Conservation (phyloP, 257 asterid genomes). For the Gynochthodes officinalis region DNA sequence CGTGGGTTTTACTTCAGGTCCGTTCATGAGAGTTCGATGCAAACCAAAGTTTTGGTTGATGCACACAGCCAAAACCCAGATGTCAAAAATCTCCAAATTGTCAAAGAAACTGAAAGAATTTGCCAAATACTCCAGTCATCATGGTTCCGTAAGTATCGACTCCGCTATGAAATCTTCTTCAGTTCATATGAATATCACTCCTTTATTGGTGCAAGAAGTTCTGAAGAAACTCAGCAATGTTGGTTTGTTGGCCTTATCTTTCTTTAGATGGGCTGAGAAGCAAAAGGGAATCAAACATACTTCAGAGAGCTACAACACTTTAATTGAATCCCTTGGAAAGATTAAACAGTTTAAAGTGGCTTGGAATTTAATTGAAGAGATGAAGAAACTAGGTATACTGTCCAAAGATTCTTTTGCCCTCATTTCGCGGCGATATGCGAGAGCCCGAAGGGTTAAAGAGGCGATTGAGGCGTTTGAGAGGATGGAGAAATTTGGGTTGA, state of each 20-base stretch:
- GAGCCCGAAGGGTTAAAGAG: constrained; percentile 68
- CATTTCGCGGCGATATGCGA: constrained; percentile 67
- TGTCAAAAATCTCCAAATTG: constrained; percentile 17
- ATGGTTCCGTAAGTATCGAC: constrained; percentile 32
- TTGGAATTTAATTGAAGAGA: constrained; percentile 69
- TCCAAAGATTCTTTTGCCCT: constrained; percentile 59
- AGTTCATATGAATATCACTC: constrained; percentile 28
- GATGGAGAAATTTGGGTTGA: constrained; percentile 72
- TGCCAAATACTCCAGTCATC: constrained; percentile 38
- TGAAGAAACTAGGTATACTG: constrained; percentile 48
- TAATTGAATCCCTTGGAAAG: constrained; percentile 73
- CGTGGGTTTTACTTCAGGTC: not conserved
- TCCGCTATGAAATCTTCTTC: constrained; percentile 35
- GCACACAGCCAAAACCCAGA: constrained; percentile 22
- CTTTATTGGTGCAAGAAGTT: constrained; percentile 54
- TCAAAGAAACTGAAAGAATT: constrained; percentile 46
- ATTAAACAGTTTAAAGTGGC: constrained; percentile 76
- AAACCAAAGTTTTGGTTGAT: not conserved
- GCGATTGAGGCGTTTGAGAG: constrained; percentile 67
- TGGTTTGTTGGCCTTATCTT: constrained; percentile 59
- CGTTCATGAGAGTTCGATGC: constrained; percentile 8
- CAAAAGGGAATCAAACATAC: constrained; percentile 31
- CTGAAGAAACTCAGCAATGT: constrained; percentile 63
- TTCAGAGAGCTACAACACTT: constrained; percentile 57
- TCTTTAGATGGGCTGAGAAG: constrained; percentile 83